Conservation (phyloP, 2,329 filamentous ascomycete species). For the Elsinoe batatas region DNA sequence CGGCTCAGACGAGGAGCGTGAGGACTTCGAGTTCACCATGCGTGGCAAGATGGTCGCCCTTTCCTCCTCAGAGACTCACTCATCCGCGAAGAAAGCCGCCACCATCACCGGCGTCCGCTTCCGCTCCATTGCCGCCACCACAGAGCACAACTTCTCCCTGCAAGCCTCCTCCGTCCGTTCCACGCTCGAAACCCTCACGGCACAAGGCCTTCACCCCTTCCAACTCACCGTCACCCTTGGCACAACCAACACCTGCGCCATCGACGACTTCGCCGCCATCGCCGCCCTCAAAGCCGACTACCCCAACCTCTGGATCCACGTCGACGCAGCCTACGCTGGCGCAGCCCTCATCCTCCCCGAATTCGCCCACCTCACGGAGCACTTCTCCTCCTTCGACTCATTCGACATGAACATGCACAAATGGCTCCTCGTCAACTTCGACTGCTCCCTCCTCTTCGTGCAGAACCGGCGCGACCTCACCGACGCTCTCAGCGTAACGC, state of each 20-base stretch:
- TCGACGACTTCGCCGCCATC: conserved; percentile 71
- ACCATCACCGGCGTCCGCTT: conserved; percentile 79
- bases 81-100: conserved; percentile 76
- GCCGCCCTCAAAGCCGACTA: conserved; percentile 45
- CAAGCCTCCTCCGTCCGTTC: conserved; percentile 52
- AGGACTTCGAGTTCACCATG: conserved; percentile 58
- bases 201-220: conserved; percentile 69
- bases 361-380: conserved; percentile 56
- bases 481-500: conserved; percentile 66
- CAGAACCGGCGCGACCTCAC: conserved; percentile 67
- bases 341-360: conserved; percentile 74
- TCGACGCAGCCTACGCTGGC: conserved; percentile 89
- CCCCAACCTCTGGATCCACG: conserved; percentile 73
- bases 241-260: conserved; percentile 77
- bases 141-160: conserved; percentile 58
- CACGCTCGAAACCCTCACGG: conserved; percentile 55
- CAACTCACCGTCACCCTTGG: conserved; percentile 77
- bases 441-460: conserved; percentile 72
- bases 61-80: conserved; percentile 70
- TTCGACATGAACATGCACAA: conserved; percentile 98
- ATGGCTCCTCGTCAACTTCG: conserved; percentile 92
- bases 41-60: conserved; percentile 68
- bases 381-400: conserved; percentile 63
- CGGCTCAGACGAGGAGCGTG: conserved; percentile 44
- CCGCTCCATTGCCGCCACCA: conserved; percentile 52